Percentiles rank a stretch among this genome's conserved stretches.
phyloP scores from a whole-genome alignment of 2,329 filamentous ascomycete species.

The Sphaerulina populicola region DNA sequence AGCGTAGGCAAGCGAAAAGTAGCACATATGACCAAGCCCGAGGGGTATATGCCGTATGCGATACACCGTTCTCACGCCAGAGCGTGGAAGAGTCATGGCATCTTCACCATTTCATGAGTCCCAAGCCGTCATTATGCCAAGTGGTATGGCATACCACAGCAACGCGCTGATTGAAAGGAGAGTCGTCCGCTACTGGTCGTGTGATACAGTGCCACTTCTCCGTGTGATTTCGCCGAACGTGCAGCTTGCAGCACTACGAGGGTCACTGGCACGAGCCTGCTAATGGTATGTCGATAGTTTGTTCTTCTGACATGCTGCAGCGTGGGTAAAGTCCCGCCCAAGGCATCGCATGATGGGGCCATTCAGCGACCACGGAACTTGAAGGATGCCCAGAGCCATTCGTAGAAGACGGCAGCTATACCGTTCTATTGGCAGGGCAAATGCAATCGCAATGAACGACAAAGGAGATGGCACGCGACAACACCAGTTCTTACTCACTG shows the following conservation, averaged over 20 bases:
- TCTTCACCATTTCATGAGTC: not conserved
- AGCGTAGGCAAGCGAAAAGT: not conserved
- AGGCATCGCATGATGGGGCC: no score
- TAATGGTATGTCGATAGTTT: no score
- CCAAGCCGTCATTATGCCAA: not conserved
- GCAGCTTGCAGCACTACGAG: no score
- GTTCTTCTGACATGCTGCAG: no score
- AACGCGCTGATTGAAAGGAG: not conserved
- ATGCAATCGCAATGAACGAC: not conserved
- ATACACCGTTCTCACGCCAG: not conserved
- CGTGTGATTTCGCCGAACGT: no score
- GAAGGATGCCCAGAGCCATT: not conserved
- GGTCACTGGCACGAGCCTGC: no score
- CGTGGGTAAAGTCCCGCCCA: no score
- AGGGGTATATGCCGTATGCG: not conserved
- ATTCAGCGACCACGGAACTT: no score
- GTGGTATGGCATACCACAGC: not conserved
- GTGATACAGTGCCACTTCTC: not conserved
- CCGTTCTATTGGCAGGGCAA: not conserved
- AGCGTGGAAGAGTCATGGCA: not conserved
- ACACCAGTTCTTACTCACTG: constrained; percentile 3
- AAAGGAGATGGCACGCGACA: not conserved
- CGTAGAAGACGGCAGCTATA: not conserved
- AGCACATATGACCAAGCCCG: not conserved
- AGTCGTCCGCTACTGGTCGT: not conserved